A percentile compares a stretch with the other conserved stretches of the same genome.
phyloP scores from a whole-genome alignment of 2,329 filamentous ascomycete species.

The Polytolypa hystricis region DNA sequence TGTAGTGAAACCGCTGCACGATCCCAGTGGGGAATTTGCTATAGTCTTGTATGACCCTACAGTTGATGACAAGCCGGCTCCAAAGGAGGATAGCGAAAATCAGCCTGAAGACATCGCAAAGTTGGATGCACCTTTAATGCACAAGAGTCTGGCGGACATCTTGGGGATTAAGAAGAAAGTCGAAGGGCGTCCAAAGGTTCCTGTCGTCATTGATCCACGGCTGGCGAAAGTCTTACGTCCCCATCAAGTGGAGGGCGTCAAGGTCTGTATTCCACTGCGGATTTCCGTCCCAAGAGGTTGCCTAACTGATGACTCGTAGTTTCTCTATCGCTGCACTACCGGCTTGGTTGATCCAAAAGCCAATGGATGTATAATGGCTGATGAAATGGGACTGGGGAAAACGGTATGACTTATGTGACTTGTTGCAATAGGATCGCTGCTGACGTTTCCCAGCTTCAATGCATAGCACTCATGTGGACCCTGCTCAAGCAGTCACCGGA shows the following conservation, averaged over 20 bases:
- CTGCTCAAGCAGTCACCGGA: constrained; percentile 90
- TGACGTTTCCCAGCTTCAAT: constrained; percentile 53
- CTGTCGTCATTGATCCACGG: constrained; percentile 88
- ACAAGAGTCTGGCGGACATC: constrained; percentile 93
- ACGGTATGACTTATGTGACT: constrained; percentile 40
- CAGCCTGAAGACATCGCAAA: constrained; percentile 39
- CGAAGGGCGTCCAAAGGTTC: constrained; percentile 75
- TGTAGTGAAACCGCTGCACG: constrained; percentile 79
- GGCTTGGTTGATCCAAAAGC: constrained; percentile 91
- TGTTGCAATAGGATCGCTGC: constrained; percentile 5
- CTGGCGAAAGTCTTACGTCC: constrained; percentile 83
- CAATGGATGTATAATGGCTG: constrained; percentile 97
- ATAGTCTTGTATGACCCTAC: constrained; percentile 96
- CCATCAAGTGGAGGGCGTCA: constrained; percentile 96
- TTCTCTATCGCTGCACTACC: constrained; percentile 88
- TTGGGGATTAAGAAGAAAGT: constrained; percentile 86
- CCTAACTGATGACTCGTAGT: constrained; percentile 34
- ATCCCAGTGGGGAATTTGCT: constrained; percentile 88
- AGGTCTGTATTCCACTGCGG: constrained; percentile 33
- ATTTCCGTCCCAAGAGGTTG: neutral
- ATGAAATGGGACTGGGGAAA: constrained; percentile 97
- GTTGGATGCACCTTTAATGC: constrained; percentile 69
- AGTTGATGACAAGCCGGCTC: constrained; percentile 67
- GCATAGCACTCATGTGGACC: constrained; percentile 94
- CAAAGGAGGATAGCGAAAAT: constrained; percentile 37